Percentiles rank a stretch among this genome's conserved stretches.
These are phyloP conservation scores for Kodamaea fukazawae DNA, from an alignment of 805 yeast species.

Conservation along the genomic window DNA sequence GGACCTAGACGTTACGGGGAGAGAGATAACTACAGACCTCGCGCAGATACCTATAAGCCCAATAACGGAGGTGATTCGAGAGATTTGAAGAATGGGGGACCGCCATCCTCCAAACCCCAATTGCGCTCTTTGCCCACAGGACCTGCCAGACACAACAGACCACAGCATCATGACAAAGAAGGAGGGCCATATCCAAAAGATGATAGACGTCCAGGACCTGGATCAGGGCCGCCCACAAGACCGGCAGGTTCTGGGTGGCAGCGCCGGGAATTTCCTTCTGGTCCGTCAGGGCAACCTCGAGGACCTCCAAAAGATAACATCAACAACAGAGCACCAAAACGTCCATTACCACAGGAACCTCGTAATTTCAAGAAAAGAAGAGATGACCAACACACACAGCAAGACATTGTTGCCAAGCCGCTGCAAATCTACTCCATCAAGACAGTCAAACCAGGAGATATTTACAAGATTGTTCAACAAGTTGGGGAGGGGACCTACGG, in stretches of 20 bases:
- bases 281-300: slow-evolving; percentile 9
- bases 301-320: slow-evolving; percentile 5
- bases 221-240: slow-evolving; percentile 1
- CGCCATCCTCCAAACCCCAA: too few relatives aligned
- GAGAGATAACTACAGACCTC: slow-evolving; percentile 23
- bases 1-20: slow-evolving; percentile 23
- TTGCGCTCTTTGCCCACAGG: too few relatives aligned
- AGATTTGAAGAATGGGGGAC: background rate
- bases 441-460: slow-evolving; percentile 27
- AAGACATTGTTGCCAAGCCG: slow-evolving; percentile 11
- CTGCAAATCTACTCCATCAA: slow-evolving; percentile 35
- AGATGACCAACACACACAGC: background rate
- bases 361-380: slow-evolving; percentile 6
- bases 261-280: slow-evolving; percentile 3
- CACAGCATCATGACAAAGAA: slow-evolving; percentile 1
- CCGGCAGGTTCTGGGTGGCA: background rate
- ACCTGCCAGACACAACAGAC: background rate
- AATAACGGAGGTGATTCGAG: background rate
- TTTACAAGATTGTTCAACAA: slow-evolving; percentile 72
- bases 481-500: slow-evolving; percentile 99
- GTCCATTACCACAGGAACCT: slow-evolving; percentile 5
- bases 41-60: slow-evolving; percentile 11
- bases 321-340: slow-evolving; percentile 2
- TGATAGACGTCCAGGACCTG: slow-evolving; percentile 2
- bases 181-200: background rate